A percentile compares a stretch with the other conserved stretches of the same genome.
These are phyloP conservation scores for Triticum monococcum DNA, from an alignment of 176 grass and related monocot genomes.

Conservation along the genomic window DNA sequence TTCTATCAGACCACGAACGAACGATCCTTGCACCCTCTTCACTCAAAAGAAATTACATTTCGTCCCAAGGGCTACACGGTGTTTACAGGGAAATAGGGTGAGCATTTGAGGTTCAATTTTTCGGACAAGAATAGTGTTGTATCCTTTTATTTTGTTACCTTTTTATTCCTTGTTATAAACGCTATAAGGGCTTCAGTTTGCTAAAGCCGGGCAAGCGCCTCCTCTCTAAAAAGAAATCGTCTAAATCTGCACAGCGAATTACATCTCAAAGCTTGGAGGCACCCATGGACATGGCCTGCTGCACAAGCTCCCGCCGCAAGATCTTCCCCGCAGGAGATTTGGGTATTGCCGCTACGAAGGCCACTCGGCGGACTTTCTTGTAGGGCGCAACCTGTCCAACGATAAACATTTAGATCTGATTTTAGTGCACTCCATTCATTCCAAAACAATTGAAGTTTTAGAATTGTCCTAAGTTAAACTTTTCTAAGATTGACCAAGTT, in stretches of 20 bases:
- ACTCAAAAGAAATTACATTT: neutral
- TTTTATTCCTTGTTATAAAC: too few species aligned
- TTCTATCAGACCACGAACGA: neutral
- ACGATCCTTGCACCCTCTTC: neutral
- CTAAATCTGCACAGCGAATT: neutral
- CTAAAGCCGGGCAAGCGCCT: too few species aligned
- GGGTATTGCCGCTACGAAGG: conserved; percentile 51
- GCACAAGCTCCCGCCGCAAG: conserved; percentile 51
- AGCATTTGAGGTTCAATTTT: neutral
- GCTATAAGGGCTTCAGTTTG: too few species aligned
- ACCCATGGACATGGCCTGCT: conserved; percentile 39
- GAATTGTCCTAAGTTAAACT: too few species aligned
- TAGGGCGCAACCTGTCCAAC: conserved; percentile 65
- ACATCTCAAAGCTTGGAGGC: conserved; percentile 60
- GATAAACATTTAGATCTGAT: neutral
- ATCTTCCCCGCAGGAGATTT: conserved; percentile 73
- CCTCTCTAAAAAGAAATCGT: neutral
- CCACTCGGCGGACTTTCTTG: conserved; percentile 76
- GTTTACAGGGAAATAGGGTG: neutral
- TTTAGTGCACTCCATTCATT: neutral
- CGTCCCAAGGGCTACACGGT: neutral
- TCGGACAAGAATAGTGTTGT: too few species aligned
- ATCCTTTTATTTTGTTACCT: too few species aligned
- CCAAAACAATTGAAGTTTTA: too few species aligned
- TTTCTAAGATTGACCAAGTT: too few species aligned